Base-by-base conservation (phyloP, 2,329 filamentous ascomycete genomes). In the Aspergillus terreus region DNA sequence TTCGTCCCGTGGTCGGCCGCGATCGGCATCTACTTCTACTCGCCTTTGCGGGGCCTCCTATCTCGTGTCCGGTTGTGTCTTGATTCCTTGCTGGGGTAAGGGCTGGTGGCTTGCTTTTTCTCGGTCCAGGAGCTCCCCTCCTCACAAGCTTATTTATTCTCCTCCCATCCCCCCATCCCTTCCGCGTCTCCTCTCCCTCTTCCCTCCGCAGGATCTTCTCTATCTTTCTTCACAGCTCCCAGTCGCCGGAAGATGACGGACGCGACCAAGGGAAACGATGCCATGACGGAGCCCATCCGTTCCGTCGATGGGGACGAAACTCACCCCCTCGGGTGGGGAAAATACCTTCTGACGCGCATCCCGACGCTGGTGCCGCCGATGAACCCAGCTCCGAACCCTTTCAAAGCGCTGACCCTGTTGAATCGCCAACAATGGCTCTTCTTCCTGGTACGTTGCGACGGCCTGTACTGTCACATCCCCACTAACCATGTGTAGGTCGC, bases 361-460 rank as follows among this genome's bases (percentile, higher is more conserved):
- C 69, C 78, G 0, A 77, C 80, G 0, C 69, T 84, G 44, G 77
- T 78, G 58, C 82, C 81, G n/a, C 77, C 79, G 1, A 80, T 81
- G 75, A 73, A 75, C 49, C 72, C 72, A 15, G 75, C 79, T 10
- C 73, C 76, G 9, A 84, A 83, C 50, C 81, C 81, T 0, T 74
- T 82, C 58, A 72, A 69, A 7, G 69, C 81, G 0, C 66, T 84
- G 19, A 63, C 69, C 15, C 64, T 81, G 43, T 71, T 83, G 6
- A 82, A 79, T 55, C 63, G 62, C 27, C 76, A 81, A 44, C 79
- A 83, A 71, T 83, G 80, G 80, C 71, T 82, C n/a, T 81, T 82
- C 66, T 83, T 82, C 64, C 62, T 72, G 6, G 71, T 73, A 54
- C 32, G 62, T 58, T 19, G 15, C 52, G 52, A 21, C 27, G 12